These are phyloP conservation scores for Melaleuca quinquenervia DNA, from an alignment of 345 rosid genomes.

Conservation along the genomic window DNA sequence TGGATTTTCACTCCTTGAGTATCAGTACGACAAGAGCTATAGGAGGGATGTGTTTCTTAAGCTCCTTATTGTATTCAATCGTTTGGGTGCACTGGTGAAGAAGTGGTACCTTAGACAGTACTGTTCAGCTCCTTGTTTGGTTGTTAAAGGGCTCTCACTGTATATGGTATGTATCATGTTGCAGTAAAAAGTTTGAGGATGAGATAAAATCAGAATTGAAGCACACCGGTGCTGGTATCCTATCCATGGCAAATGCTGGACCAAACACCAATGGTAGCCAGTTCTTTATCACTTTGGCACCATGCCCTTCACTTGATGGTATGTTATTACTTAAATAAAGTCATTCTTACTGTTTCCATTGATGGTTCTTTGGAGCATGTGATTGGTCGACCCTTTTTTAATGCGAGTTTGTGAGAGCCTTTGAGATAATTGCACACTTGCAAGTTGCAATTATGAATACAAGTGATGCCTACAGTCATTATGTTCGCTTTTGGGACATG, in stretches of 20 bases:
- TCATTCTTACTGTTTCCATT: not conserved
- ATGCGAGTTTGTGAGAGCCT: not conserved
- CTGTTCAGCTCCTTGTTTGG: not conserved
- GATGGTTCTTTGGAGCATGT: not conserved
- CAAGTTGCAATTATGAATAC: not conserved
- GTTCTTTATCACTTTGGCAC: conserved; percentile 86
- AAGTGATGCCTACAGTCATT: not conserved
- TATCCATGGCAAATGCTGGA: conserved; percentile 98
- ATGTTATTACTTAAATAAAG: not conserved
- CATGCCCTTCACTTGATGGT: conserved; percentile 82
- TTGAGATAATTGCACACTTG: not conserved
- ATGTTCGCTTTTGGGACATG: not conserved
- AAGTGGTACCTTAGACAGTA: not conserved
- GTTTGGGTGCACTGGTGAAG: not conserved
- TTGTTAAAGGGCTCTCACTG: not conserved
- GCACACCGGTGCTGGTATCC: conserved; percentile 91
- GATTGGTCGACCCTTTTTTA: not conserved
- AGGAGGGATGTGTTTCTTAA: not conserved
- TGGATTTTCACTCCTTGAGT: not conserved
- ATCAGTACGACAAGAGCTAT: not conserved
- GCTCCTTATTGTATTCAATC: not conserved
- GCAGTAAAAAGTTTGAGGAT: conserved; percentile 74
- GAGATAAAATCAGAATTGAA: conserved; percentile 77
- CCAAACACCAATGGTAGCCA: conserved; percentile 91
- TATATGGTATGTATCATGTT: not conserved